Evolutionary conservation across 139 green algal genomes (phyloP).

Genomic region (Trebouxia sp.): DNA sequence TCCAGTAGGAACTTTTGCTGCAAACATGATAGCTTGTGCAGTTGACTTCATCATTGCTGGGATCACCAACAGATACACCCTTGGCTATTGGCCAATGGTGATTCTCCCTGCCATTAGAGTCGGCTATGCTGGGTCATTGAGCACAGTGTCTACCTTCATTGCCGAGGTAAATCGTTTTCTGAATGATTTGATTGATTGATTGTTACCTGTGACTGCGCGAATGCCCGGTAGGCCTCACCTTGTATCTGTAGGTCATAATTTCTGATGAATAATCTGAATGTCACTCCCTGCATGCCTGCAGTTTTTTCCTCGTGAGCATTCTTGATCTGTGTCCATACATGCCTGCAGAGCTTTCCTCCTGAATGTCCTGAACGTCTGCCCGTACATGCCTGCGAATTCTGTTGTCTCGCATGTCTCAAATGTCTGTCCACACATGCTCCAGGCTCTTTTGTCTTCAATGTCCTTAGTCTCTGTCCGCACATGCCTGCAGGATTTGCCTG

Average conservation of each 20-base stretch:
- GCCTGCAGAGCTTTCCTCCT: too few relatives aligned
- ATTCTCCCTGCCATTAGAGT: conserved; percentile 38
- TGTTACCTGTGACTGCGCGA: too few relatives aligned
- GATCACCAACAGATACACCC: not conserved
- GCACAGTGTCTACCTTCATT: conserved; percentile 82
- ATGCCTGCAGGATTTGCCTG: too few relatives aligned
- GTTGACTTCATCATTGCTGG: conserved; percentile 51
- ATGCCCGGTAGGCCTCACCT: not conserved
- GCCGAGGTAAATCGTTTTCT: conserved; percentile 61
- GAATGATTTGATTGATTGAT: not conserved
- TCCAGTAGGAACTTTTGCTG: conserved; percentile 70
- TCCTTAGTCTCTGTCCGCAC: too few relatives aligned
- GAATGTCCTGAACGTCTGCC: too few relatives aligned
- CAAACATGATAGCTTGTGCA: conserved; percentile 67
- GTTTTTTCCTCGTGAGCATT: not conserved
- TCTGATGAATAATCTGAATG: not conserved
- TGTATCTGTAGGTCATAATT: not conserved
- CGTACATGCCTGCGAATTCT: too few relatives aligned
- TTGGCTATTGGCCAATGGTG: conserved; percentile 45
- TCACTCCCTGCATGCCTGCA: not conserved
- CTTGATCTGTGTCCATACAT: too few relatives aligned
- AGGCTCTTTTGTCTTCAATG: too few relatives aligned
- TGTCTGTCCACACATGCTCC: too few relatives aligned
- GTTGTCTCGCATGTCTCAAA: too few relatives aligned
- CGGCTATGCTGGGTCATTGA: conserved; percentile 71